phyloP scores from a whole-genome alignment of 345 rosid genomes.

The Lepidium africanum region DNA sequence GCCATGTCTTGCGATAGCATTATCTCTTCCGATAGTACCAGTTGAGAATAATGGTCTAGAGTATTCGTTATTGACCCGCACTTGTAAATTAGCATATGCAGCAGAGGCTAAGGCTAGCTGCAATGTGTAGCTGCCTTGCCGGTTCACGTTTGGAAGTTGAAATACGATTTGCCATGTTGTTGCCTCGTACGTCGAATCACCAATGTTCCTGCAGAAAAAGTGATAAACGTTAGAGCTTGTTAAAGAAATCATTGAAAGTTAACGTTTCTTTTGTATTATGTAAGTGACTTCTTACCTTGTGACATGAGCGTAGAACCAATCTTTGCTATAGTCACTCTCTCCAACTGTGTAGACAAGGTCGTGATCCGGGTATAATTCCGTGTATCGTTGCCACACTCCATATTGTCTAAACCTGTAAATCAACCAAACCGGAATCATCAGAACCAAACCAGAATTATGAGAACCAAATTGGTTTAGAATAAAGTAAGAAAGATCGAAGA shows the following conservation, averaged over 20 bases:
- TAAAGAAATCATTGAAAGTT: not conserved
- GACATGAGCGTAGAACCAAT: conserved; percentile 95
- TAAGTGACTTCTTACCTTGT: conserved; percentile 34
- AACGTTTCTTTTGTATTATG: not conserved
- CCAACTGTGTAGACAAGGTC: conserved; percentile 61
- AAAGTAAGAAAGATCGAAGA: not conserved
- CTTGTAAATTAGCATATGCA: conserved; percentile 45
- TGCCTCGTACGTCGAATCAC: conserved; percentile 29
- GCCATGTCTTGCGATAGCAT: conserved; percentile 32
- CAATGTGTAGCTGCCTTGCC: conserved; percentile 47
- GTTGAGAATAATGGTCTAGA: conserved; percentile 18
- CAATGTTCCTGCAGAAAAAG: conserved; percentile 28
- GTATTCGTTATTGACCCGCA: conserved; percentile 36
- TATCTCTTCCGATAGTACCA: conserved; percentile 25
- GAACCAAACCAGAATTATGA: not conserved
- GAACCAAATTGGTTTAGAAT: not conserved
- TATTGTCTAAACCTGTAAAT: conserved; percentile 64
- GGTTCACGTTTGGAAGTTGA: conserved; percentile 28
- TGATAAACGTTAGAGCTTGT: not conserved
- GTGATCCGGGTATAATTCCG: conserved; percentile 41
- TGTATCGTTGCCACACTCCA: conserved; percentile 66
- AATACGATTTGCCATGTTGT: conserved; percentile 76
- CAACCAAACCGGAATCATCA: not conserved
- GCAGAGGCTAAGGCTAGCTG: conserved; percentile 82
- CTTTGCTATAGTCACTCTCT: conserved; percentile 32